These are phyloP conservation scores for Oryza longistaminata DNA, from an alignment of 176 grass and related monocot species.

Conservation along the genomic window DNA sequence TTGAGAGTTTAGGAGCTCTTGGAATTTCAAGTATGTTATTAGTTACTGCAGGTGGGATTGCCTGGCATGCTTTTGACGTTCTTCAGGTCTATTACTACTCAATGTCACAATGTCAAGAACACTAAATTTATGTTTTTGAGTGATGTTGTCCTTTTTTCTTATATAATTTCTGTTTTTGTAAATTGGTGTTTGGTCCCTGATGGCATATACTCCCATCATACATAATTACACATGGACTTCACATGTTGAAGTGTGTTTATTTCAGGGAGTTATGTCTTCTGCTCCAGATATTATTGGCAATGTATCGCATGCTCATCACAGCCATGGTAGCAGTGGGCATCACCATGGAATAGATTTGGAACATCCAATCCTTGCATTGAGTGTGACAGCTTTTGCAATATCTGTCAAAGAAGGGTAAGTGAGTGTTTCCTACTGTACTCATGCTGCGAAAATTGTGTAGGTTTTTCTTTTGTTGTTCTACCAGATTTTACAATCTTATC, in stretches of 20 bases:
- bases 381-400: slow-evolving; percentile 79
- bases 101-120: background rate
- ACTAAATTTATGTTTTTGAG: background rate
- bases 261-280: slow-evolving; percentile 73
- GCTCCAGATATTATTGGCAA: slow-evolving; percentile 59
- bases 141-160: background rate
- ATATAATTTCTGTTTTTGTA: background rate
- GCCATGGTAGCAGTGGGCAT: slow-evolving; percentile 56
- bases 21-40: slow-evolving; percentile 96
- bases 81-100: slow-evolving; percentile 71
- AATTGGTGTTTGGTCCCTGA: background rate
- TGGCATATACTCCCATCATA: background rate
- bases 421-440: slow-evolving; percentile 3
- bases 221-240: slow-evolving; percentile 30
- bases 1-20: slow-evolving; percentile 85
- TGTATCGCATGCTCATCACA: slow-evolving; percentile 40
- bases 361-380: slow-evolving; percentile 84
- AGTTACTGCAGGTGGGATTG: slow-evolving; percentile 87
- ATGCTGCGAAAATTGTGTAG: background rate
- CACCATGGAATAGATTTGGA: slow-evolving; percentile 94
- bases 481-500: background rate
- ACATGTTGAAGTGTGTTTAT: slow-evolving; percentile 24
- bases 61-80: slow-evolving; percentile 99
- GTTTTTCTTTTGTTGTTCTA: background rate
- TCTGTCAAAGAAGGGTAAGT: slow-evolving; percentile 91